These are phyloP conservation scores for Fusarium clavum DNA, from an alignment of 2,329 filamentous ascomycete species.

Conservation along the genomic window DNA sequence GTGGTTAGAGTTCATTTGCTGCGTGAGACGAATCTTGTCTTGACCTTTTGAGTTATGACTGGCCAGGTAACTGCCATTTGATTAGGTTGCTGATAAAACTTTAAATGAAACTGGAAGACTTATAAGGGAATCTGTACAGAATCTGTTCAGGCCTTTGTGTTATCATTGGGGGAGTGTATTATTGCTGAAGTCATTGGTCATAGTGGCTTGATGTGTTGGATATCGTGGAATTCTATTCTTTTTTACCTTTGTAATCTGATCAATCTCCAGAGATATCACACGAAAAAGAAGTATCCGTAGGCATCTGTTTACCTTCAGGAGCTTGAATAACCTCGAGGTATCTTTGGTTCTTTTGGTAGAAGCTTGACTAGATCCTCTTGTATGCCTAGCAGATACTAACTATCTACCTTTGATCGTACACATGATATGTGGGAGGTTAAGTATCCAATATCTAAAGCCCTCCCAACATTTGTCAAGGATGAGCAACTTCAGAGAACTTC, in stretches of 20 bases:
- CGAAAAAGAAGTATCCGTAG: fast-evolving
- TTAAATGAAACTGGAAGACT: background rate
- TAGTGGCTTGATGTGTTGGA: background rate
- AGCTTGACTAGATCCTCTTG: background rate
- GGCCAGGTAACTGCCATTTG: background rate
- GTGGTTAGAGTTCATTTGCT: background rate
- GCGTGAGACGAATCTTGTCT: background rate
- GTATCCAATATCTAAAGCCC: background rate
- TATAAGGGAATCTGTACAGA: no score
- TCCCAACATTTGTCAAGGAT: no score
- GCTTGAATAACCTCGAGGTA: background rate
- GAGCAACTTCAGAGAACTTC: no score
- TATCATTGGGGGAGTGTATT: background rate
- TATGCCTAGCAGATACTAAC: background rate
- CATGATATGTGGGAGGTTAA: background rate
- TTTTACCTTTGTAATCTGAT: background rate
- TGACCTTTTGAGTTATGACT: background rate
- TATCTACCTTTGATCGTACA: no score
- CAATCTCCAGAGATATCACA: background rate
- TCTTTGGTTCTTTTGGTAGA: background rate
- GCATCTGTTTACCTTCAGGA: background rate
- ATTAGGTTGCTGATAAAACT: background rate
- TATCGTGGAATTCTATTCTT: background rate
- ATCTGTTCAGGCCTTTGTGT: background rate
- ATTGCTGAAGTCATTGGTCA: background rate